Percentiles rank a stretch among this genome's conserved stretches.
phyloP scores from a whole-genome alignment of 2,329 filamentous ascomycete species.

The Orbilia quercus region DNA sequence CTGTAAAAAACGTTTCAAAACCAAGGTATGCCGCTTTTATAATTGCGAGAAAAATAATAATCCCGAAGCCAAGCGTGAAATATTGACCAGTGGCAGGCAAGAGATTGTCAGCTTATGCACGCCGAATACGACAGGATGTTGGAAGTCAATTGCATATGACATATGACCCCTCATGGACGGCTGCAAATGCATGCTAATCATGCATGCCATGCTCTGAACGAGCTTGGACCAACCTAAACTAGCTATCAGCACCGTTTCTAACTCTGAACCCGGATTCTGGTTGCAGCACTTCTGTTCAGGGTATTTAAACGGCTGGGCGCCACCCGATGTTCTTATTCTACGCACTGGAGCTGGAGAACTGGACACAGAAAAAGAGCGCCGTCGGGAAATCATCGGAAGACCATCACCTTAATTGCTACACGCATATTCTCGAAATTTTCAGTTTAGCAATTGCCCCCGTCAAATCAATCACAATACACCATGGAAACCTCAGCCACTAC shows the following conservation, averaged over 20 bases:
- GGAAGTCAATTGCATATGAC: constrained; percentile 1
- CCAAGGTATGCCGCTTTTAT: neutral
- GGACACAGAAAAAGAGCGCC: too few relatives aligned
- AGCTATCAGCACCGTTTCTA: constrained; percentile 8
- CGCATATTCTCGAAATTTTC: neutral
- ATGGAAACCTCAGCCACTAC: neutral
- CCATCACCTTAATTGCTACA: neutral
- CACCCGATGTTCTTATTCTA: constrained; percentile 1
- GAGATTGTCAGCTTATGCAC: constrained; percentile 45
- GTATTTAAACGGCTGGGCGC: constrained; percentile 1
- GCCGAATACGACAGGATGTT: constrained; percentile 5
- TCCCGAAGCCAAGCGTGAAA: constrained; percentile 3
- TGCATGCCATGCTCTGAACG: constrained; percentile 16
- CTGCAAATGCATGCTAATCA: constrained; percentile 25
- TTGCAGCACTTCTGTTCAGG: neutral
- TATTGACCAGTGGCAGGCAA: constrained; percentile 24
- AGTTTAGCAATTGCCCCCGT: too few relatives aligned
- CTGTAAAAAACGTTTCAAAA: neutral
- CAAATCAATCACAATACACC: neutral
- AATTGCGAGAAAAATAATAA: constrained; percentile 14
- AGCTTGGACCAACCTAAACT: constrained; percentile 34
- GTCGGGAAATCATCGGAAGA: too few relatives aligned
- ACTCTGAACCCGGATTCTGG: neutral
- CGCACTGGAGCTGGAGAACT: neutral
- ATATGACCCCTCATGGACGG: constrained; percentile 4